Percentiles rank a stretch among this genome's conserved stretches.
Conservation (phyloP, 2,329 filamentous ascomycete genomes). For the Juglanconis juglandina region DNA sequence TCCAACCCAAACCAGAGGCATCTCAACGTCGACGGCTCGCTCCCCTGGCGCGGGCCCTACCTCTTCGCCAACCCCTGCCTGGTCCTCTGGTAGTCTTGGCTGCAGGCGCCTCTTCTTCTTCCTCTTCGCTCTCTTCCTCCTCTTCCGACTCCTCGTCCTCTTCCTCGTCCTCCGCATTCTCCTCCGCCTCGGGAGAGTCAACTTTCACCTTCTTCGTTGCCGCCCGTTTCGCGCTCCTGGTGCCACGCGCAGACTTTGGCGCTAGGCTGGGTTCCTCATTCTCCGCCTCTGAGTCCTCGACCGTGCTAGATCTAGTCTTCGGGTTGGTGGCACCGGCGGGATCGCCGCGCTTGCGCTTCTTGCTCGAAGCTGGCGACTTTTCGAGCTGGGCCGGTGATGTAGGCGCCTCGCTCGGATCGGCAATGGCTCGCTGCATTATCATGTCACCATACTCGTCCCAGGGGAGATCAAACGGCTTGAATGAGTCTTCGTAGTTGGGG, state of each 20-base stretch:
- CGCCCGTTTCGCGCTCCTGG: constrained; percentile 42
- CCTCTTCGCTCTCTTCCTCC: constrained; percentile 31
- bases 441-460: constrained; percentile 41
- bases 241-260: constrained; percentile 39
- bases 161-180: constrained; percentile 33
- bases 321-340: constrained; percentile 27
- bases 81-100: constrained; percentile 35
- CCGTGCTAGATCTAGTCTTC: constrained; percentile 43
- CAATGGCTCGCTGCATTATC: constrained; percentile 44
- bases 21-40: constrained; percentile 9
- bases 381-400: constrained; percentile 45
- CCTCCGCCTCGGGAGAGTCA: constrained; percentile 31
- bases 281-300: constrained; percentile 51
- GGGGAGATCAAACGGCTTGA: constrained; percentile 65
- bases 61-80: constrained; percentile 31
- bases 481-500: constrained; percentile 56
- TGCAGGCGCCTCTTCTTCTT: constrained; percentile 32
- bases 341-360: constrained; percentile 45
- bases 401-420: constrained; percentile 45
- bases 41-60: constrained; percentile 31
- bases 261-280: constrained; percentile 32
- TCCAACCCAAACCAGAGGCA: neutral
- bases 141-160: constrained; percentile 35
- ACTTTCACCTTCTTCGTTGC: constrained; percentile 34
- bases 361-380: constrained; percentile 30